Evolutionary conservation across 1,284 basidiomycete species (phyloP).

Genomic region (Trametes sp.): DNA sequence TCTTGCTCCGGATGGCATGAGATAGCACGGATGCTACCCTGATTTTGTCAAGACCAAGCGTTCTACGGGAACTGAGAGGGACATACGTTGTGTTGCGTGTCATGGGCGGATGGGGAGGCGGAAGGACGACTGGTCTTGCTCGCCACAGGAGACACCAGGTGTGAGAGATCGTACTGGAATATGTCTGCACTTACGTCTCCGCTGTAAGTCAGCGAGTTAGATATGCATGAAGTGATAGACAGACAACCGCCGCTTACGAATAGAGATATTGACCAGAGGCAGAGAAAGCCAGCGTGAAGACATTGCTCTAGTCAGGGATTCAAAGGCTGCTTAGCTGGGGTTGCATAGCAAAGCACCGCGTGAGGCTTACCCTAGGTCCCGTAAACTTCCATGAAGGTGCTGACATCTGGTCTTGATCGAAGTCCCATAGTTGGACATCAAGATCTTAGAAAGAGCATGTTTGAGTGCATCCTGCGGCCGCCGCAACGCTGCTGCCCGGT

Average conservation of each 20-base stretch:
- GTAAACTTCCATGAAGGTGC: slow-evolving; percentile 54
- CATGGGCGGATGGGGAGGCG: slow-evolving; percentile 7
- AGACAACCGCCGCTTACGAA: slow-evolving; percentile 55
- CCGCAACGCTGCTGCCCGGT: neutral
- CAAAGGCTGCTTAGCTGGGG: neutral
- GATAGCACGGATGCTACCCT: slow-evolving; percentile 71
- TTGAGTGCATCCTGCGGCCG: neutral
- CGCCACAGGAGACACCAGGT: slow-evolving; percentile 30
- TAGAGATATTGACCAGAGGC: slow-evolving; percentile 65
- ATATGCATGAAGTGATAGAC: neutral
- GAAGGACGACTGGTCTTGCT: slow-evolving; percentile 19
- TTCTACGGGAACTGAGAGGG: neutral
- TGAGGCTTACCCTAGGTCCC: slow-evolving; percentile 56
- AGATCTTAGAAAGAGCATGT: slow-evolving; percentile 53
- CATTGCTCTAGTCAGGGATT: slow-evolving; percentile 59
- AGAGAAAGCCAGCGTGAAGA: slow-evolving; percentile 75
- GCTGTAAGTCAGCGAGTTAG: slow-evolving; percentile 43
- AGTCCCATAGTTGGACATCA: slow-evolving; percentile 70
- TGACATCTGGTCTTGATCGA: slow-evolving; percentile 65
- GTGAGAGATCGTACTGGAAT: slow-evolving; percentile 62
- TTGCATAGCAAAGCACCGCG: neutral
- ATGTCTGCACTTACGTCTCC: slow-evolving; percentile 69
- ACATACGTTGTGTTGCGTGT: slow-evolving; percentile 20
- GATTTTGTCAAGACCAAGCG: neutral
- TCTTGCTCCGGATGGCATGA: slow-evolving; percentile 71